phyloP scores from a whole-genome alignment of 768 basidiomycete genomes.

The Lepiota venenata region DNA sequence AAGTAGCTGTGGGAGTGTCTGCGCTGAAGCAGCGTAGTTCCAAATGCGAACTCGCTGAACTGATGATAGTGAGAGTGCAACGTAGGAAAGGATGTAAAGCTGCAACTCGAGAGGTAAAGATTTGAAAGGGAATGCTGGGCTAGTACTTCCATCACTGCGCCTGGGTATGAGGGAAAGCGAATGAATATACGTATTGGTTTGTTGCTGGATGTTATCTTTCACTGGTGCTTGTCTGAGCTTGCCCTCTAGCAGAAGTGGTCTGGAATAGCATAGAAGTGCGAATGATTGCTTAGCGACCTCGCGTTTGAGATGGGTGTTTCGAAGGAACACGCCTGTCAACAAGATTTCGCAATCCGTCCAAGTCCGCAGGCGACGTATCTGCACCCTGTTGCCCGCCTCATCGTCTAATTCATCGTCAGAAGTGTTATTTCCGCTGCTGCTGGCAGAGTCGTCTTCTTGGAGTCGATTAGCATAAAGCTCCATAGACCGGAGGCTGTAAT shows the following conservation, averaged over 20 bases:
- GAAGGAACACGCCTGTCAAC: conserved; percentile 31
- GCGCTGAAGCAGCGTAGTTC: conserved; percentile 35
- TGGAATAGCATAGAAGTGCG: conserved; percentile 44
- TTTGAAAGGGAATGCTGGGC: conserved; percentile 27
- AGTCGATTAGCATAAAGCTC: conserved; percentile 49
- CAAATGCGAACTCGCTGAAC: conserved; percentile 52
- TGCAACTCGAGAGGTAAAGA: conserved; percentile 55
- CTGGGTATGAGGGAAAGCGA: not conserved
- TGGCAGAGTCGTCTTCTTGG: conserved; percentile 14
- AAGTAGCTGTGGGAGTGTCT: conserved; percentile 16
- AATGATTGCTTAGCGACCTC: conserved; percentile 45
- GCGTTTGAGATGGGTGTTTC: conserved; percentile 40
- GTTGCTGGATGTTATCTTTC: not conserved
- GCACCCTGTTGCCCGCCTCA: conserved; percentile 9
- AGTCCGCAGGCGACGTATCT: conserved; percentile 10
- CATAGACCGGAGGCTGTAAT: conserved; percentile 44
- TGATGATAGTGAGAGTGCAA: conserved; percentile 54
- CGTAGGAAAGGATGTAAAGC: conserved; percentile 51
- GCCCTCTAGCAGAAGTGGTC: conserved; percentile 45
- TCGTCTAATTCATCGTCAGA: conserved; percentile 25
- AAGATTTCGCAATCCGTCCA: conserved; percentile 34
- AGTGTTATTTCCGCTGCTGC: conserved; percentile 16
- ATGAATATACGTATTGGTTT: not conserved
- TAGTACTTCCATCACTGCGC: not conserved
- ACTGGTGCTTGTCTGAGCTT: not conserved